Conservation (phyloP, 352 stramenopile species). For the Globisporangium perplexum region DNA sequence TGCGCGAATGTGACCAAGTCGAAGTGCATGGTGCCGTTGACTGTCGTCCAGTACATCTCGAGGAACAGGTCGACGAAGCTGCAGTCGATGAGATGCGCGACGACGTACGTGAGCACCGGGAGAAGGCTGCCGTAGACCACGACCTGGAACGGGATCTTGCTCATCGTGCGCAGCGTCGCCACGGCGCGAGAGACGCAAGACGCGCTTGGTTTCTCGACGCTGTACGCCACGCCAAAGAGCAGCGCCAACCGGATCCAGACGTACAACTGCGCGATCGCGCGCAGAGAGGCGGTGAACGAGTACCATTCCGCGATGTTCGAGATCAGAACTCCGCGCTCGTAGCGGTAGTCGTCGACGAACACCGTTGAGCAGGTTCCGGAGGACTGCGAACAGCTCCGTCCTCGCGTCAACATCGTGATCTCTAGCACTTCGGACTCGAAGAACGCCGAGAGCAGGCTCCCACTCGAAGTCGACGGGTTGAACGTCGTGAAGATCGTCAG, state of each 20-base stretch:
- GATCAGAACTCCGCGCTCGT: constrained; percentile 29
- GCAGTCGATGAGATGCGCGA: constrained; percentile 33
- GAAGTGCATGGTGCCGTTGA: constrained; percentile 13
- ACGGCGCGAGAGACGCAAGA: background rate
- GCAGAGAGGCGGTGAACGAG: constrained; percentile 19
- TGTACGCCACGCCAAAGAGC: constrained; percentile 23
- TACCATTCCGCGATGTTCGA: constrained; percentile 34
- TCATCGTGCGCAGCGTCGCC: constrained; percentile 11
- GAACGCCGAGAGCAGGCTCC: constrained; percentile 6
- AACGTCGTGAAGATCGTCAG: constrained; percentile 13
- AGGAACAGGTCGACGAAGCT: constrained; percentile 32
- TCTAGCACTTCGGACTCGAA: constrained; percentile 18
- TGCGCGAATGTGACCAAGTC: constrained; percentile 22
- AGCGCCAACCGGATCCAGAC: constrained; percentile 39
- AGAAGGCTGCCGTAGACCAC: constrained; percentile 47
- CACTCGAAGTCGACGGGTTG: constrained; percentile 9
- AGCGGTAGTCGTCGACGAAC: constrained; percentile 51
- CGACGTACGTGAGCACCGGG: constrained; percentile 28
- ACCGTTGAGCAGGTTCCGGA: constrained; percentile 17
- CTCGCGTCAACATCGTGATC: constrained; percentile 21
- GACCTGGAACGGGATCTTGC: constrained; percentile 44
- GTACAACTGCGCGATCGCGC: constrained; percentile 30
- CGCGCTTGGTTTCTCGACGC: background rate
- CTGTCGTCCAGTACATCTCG: constrained; percentile 29
- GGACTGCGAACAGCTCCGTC: constrained; percentile 2